Percentiles rank a stretch among this genome's conserved stretches.
Conservation (phyloP, 176 grass and related monocot species). For the Tillandsia leiboldiana region DNA sequence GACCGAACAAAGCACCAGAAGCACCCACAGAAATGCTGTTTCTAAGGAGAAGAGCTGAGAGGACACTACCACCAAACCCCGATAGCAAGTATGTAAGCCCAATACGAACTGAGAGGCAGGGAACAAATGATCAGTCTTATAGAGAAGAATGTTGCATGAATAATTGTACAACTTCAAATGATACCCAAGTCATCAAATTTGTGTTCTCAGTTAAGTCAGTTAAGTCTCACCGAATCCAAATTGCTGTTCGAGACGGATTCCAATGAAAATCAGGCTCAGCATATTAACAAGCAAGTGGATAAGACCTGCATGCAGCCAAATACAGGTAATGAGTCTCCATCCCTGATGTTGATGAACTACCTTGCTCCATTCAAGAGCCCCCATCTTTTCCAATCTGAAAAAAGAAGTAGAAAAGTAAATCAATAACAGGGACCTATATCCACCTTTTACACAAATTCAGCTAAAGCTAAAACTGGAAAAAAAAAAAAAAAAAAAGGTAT, state of each 20-base stretch:
- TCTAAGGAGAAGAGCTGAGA: not conserved
- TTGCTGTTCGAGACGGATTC: not conserved
- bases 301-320: constrained; percentile 3
- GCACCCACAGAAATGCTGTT: not conserved
- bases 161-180: too few relatives aligned
- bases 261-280: not conserved
- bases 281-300: not conserved
- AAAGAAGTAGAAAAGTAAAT: not conserved
- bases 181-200: too few relatives aligned
- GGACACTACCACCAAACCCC: not conserved
- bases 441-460: not conserved
- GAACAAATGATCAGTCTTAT: not conserved
- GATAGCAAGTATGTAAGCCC: not conserved
- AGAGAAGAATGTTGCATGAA: too few relatives aligned
- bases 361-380: not conserved
- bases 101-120: not conserved
- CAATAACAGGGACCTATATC: not conserved
- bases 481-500: too few relatives aligned
- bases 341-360: not conserved
- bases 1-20: not conserved
- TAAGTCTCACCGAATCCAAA: constrained; percentile 3
- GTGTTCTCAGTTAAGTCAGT: too few relatives aligned
- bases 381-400: not conserved
- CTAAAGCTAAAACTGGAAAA: too few relatives aligned
- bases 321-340: not conserved